Percentiles rank a stretch among this genome's conserved stretches.
phyloP scores from a whole-genome alignment of 73 alveolate species.

The Paramecium octaurelia region DNA sequence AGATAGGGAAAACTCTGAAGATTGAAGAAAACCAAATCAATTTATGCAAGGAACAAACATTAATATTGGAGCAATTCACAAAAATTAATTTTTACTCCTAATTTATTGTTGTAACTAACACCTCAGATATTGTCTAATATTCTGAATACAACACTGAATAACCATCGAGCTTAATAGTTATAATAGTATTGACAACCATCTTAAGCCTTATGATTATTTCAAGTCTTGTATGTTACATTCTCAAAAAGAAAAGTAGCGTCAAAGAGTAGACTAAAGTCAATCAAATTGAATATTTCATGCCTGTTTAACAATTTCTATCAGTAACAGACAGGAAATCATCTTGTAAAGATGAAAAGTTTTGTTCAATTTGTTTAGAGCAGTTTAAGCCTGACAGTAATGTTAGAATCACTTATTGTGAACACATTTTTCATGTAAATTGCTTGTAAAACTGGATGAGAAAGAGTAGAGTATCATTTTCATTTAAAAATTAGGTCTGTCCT shows the following conservation, averaged over 20 bases:
- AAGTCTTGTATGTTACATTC: background rate
- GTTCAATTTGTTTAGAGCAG: background rate
- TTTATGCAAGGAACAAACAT: background rate
- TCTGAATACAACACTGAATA: background rate
- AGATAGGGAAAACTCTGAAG: background rate
- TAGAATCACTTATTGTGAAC: slow-evolving; percentile 42
- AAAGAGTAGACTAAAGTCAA: background rate
- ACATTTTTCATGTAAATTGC: slow-evolving; percentile 40
- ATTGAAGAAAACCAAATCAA: background rate
- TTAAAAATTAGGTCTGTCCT: background rate
- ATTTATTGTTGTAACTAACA: background rate
- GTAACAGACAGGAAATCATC: background rate
- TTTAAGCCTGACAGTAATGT: slow-evolving; percentile 3
- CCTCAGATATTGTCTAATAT: background rate
- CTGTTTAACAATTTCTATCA: background rate
- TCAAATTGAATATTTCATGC: background rate
- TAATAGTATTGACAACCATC: background rate
- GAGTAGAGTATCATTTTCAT: background rate
- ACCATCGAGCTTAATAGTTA: background rate
- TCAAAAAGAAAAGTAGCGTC: background rate
- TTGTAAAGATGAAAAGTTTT: background rate
- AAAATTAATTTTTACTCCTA: background rate
- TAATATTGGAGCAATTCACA: background rate
- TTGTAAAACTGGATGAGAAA: slow-evolving; percentile 43
- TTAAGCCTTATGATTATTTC: background rate